phyloP scores from a whole-genome alignment of 2,329 filamentous ascomycete species.

The Sarocladium oryzae region DNA sequence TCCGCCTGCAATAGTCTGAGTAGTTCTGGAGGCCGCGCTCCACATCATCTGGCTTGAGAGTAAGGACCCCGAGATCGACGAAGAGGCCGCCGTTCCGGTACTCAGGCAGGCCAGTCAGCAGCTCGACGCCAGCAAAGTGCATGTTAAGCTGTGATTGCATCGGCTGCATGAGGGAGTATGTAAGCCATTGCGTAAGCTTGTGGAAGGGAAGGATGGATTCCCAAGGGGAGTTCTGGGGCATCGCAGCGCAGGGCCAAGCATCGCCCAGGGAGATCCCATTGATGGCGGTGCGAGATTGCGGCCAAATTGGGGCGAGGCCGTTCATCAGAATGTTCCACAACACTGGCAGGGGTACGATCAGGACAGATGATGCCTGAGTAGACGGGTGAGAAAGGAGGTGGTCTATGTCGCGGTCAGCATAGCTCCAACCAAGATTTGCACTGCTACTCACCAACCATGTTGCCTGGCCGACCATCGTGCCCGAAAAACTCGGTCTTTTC shows the following conservation, averaged over 20 bases:
- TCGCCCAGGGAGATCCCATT: conserved; percentile 85
- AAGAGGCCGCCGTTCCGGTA: conserved; percentile 89
- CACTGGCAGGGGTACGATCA: conserved; percentile 79
- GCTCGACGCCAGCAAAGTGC: conserved; percentile 72
- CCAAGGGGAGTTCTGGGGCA: conserved; percentile 65
- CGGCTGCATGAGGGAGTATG: conserved; percentile 87
- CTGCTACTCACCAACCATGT: conserved; percentile 78
- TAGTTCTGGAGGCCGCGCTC: conserved; percentile 62
- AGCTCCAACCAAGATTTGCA: too few species aligned
- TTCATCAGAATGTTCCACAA: conserved; percentile 90
- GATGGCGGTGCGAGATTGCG: conserved; percentile 74
- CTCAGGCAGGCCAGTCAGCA: conserved; percentile 82
- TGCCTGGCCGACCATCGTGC: conserved; percentile 75
- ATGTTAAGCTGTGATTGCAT: conserved; percentile 77
- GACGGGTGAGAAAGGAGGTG: conserved; percentile 88
- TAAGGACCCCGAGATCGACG: conserved; percentile 76
- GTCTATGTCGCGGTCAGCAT: conserved; percentile 51
- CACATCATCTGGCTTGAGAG: conserved; percentile 62
- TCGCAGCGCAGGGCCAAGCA: conserved; percentile 82
- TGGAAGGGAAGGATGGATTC: conserved; percentile 85
- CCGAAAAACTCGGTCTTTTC: conserved; percentile 81
- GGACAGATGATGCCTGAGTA: conserved; percentile 80
- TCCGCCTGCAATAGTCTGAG: conserved; percentile 62
- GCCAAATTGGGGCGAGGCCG: conserved; percentile 83
- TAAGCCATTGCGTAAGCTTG: conserved; percentile 91